phyloP scores from a whole-genome alignment of 805 yeast species.

The Lipomyces orientalis region DNA sequence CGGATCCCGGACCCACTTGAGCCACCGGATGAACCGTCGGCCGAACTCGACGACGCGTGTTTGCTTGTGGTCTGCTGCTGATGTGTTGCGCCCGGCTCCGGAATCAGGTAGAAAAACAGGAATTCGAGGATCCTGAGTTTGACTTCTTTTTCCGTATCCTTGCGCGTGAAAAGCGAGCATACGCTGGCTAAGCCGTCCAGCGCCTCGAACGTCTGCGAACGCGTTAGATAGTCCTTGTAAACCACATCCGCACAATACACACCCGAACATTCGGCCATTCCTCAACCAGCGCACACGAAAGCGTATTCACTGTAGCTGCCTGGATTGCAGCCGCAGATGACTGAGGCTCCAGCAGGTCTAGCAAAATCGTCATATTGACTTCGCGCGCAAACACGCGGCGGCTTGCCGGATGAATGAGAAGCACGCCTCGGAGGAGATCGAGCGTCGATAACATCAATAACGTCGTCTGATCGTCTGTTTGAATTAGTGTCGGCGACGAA shows the following conservation, averaged over 20 bases:
- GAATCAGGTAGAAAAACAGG: slow-evolving; percentile 68
- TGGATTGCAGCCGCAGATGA: slow-evolving; percentile 41
- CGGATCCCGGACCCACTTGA: neutral
- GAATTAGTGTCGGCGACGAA: neutral
- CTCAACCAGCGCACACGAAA: slow-evolving; percentile 64
- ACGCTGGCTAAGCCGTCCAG: slow-evolving; percentile 60
- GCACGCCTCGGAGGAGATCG: slow-evolving; percentile 61
- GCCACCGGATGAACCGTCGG: neutral
- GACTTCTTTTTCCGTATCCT: slow-evolving; percentile 55
- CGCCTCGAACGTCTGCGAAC: slow-evolving; percentile 54
- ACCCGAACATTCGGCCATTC: slow-evolving; percentile 60
- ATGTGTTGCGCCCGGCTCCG: slow-evolving; percentile 52
- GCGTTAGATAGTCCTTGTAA: neutral
- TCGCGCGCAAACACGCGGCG: slow-evolving; percentile 55
- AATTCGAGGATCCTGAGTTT: slow-evolving; percentile 72
- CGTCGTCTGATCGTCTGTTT: slow-evolving; percentile 26
- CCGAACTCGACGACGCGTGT: neutral
- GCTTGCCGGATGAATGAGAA: slow-evolving; percentile 63
- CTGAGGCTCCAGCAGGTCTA: slow-evolving; percentile 40
- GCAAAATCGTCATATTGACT: slow-evolving; percentile 49
- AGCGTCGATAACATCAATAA: slow-evolving; percentile 40
- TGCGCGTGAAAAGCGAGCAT: slow-evolving; percentile 53
- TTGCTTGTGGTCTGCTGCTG: slow-evolving; percentile 2
- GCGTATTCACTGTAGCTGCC: slow-evolving; percentile 55
- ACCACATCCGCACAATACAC: neutral